Conservation (phyloP, 2,329 filamentous ascomycete species). For the Exophiala oligosperma region DNA sequence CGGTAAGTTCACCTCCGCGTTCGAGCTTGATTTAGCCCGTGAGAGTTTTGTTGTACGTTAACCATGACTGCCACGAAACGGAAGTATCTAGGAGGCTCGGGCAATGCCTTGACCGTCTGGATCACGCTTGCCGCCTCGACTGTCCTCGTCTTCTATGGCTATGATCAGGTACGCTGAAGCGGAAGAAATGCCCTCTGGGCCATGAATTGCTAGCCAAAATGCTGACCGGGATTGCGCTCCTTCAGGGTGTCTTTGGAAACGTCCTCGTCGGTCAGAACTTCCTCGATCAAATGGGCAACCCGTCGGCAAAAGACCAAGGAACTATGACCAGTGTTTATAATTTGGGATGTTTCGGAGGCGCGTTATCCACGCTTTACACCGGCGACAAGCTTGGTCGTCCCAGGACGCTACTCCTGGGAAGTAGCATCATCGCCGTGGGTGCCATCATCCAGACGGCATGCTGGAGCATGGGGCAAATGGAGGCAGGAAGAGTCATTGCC, state of each 20-base stretch:
- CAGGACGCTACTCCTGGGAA: constrained; percentile 41
- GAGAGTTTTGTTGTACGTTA: neutral
- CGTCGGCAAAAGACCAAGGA: constrained; percentile 24
- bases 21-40: neutral
- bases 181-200: neutral
- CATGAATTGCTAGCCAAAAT: neutral
- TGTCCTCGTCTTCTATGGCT: constrained; percentile 53
- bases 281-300: constrained; percentile 30
- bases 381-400: constrained; percentile 52
- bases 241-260: constrained; percentile 40
- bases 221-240: neutral
- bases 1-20: no score
- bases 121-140: constrained; percentile 53
- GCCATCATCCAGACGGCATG: constrained; percentile 45
- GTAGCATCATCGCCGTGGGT: constrained; percentile 45
- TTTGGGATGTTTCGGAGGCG: constrained; percentile 52
- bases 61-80: constrained; percentile 25
- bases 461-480: constrained; percentile 42
- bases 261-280: constrained; percentile 35
- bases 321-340: constrained; percentile 38
- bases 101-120: constrained; percentile 53
- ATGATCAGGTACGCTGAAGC: constrained; percentile 37
- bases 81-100: constrained; percentile 53
- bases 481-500: constrained; percentile 49
- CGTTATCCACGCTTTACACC: constrained; percentile 51